A percentile compares a stretch with the other conserved stretches of the same genome.
These are phyloP conservation scores for Metarhizium brunneum DNA, from an alignment of 2,329 filamentous ascomycete genomes.

Conservation along the genomic window DNA sequence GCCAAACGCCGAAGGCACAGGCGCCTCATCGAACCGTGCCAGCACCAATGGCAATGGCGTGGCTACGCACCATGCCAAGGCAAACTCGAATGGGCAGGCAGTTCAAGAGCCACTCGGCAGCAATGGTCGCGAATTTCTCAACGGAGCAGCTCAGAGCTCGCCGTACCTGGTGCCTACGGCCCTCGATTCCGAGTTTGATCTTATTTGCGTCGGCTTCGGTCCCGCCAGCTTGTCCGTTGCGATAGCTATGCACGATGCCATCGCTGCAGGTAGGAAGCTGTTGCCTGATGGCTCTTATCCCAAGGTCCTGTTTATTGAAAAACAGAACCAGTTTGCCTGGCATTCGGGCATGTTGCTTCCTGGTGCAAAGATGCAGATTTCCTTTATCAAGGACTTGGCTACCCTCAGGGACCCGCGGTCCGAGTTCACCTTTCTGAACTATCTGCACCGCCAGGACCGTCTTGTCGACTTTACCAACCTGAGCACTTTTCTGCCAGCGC, in stretches of 20 bases:
- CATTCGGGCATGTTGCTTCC: slow-evolving; percentile 92
- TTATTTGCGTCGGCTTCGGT: slow-evolving; percentile 87
- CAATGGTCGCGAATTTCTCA: slow-evolving; percentile 13
- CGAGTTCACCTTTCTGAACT: slow-evolving; percentile 93
- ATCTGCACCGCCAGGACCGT: slow-evolving; percentile 72
- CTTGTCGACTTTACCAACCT: slow-evolving; percentile 88
- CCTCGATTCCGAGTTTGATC: slow-evolving; percentile 62
- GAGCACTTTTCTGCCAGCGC: slow-evolving; percentile 75
- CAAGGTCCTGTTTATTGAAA: slow-evolving; percentile 80
- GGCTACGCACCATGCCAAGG: background rate
- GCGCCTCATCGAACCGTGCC: background rate
- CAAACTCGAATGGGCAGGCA: background rate
- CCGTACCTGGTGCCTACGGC: slow-evolving; percentile 38
- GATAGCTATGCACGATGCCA: slow-evolving; percentile 76
- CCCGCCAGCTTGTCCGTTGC: slow-evolving; percentile 85
- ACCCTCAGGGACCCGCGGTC: slow-evolving; percentile 80
- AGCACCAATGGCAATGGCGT: slow-evolving; percentile 11
- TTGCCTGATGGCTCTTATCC: slow-evolving; percentile 38
- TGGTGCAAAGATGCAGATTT: slow-evolving; percentile 94
- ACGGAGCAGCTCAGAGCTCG: slow-evolving; percentile 14
- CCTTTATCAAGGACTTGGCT: slow-evolving; percentile 92
- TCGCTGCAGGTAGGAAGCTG: slow-evolving; percentile 40
- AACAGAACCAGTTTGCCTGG: slow-evolving; percentile 78
- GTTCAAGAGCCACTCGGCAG: background rate
- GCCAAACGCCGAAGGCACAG: slow-evolving; percentile 7